A percentile compares a stretch with the other conserved stretches of the same genome.
These are phyloP conservation scores for Neocucurbitaria cava DNA, from an alignment of 2,329 filamentous ascomycete genomes.

Conservation along the genomic window DNA sequence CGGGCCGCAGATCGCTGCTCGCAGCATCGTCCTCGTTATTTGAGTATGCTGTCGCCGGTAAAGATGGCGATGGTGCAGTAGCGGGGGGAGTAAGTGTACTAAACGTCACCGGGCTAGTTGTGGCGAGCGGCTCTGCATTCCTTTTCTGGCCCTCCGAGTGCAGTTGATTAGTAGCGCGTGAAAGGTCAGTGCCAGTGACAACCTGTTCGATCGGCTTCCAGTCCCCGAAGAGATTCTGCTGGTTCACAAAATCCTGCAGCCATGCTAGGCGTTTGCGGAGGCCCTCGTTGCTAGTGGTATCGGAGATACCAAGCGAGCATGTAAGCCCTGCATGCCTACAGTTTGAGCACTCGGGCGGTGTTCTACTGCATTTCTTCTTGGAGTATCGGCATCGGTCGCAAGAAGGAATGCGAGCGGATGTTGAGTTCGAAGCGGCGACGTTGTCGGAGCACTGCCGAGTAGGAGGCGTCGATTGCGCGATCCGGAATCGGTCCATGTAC, in stretches of 20 bases:
- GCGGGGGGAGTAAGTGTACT: too few species aligned
- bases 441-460: neutral
- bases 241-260: too few species aligned
- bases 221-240: too few species aligned
- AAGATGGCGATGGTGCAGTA: neutral
- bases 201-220: too few species aligned
- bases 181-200: neutral
- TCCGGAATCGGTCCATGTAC: neutral
- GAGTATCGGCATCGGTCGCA: neutral
- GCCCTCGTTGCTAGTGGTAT: too few species aligned
- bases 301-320: neutral
- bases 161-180: neutral
- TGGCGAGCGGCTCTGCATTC: too few species aligned
- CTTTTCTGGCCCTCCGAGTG: too few species aligned
- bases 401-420: neutral
- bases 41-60: neutral
- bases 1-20: too few species aligned
- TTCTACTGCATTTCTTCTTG: neutral
- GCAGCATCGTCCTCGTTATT: too few species aligned
- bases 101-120: neutral
- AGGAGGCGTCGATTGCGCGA: neutral
- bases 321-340: neutral
- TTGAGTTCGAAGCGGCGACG: neutral
- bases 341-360: neutral
- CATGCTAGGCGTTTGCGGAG: too few species aligned